phyloP scores from a whole-genome alignment of 345 rosid genomes.

The Lepidium sativum region DNA sequence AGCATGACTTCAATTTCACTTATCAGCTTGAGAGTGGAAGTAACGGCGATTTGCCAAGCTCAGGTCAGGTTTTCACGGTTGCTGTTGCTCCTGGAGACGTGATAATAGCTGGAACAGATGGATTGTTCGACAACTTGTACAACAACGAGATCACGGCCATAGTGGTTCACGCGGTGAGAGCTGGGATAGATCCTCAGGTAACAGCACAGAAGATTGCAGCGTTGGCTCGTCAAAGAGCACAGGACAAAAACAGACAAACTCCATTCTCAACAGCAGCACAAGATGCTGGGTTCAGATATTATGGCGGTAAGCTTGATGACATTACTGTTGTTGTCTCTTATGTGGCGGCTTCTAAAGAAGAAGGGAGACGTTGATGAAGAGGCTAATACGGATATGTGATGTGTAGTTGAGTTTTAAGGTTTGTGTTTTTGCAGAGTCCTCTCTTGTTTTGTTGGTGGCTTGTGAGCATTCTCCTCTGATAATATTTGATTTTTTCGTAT shows the following conservation, averaged over 20 bases:
- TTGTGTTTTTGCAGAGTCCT: conserved; percentile 10
- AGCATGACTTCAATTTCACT: conserved; percentile 90
- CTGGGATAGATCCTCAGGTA: conserved; percentile 76
- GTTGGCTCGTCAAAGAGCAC: conserved; percentile 92
- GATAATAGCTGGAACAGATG: conserved; percentile 88
- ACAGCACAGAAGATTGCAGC: conserved; percentile 99
- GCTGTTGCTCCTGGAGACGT: conserved; percentile 93
- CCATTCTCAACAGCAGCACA: conserved; percentile 98
- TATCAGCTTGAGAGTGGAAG: conserved; percentile 87
- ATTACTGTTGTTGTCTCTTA: conserved; percentile 96
- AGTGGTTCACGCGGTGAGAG: conserved; percentile 91
- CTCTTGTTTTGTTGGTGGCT: conserved; percentile 19
- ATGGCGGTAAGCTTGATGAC: conserved; percentile 98
- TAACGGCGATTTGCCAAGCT: conserved; percentile 86
- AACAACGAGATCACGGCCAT: conserved; percentile 94
- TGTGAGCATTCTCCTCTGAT: conserved; percentile 19
- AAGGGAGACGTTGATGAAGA: conserved; percentile 7
- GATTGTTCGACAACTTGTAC: conserved; percentile 89
- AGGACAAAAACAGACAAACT: conserved; percentile 81
- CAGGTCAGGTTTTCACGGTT: conserved; percentile 83
- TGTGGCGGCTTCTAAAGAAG: conserved; percentile 43
- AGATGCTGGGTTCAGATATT: conserved; percentile 94
- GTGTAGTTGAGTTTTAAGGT: conserved; percentile 10
- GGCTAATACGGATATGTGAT: conserved; percentile 1
- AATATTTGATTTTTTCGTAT: conserved; percentile 19